Evolutionary conservation across 2,329 filamentous ascomycete genomes (phyloP).

Genomic region (Plenodomus tracheiphilus): DNA sequence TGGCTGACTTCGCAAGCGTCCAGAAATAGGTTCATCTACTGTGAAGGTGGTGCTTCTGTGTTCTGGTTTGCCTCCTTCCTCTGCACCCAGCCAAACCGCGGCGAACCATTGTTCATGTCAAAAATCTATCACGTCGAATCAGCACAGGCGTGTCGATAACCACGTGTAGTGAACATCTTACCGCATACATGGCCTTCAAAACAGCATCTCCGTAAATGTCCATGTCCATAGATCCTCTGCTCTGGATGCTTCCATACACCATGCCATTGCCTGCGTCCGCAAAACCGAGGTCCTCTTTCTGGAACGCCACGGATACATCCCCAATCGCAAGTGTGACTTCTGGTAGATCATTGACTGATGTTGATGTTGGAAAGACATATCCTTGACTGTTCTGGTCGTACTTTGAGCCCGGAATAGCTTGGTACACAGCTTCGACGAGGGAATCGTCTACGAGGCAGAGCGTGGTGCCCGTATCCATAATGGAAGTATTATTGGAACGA

Average conservation of each 20-base stretch:
- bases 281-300: conserved; percentile 33
- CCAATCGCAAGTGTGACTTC: conserved; percentile 25
- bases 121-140: conserved; percentile 14
- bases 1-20: too few species aligned
- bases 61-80: conserved; percentile 25
- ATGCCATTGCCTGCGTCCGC: conserved; percentile 24
- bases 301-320: conserved; percentile 17
- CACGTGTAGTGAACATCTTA: conserved; percentile 10
- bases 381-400: conserved; percentile 55
- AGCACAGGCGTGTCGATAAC: conserved; percentile 1
- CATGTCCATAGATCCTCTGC: conserved; percentile 23
- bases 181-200: conserved; percentile 29
- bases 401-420: conserved; percentile 55
- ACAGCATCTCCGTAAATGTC: conserved; percentile 27
- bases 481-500: conserved; percentile 39
- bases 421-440: conserved; percentile 63
- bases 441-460: conserved; percentile 61
- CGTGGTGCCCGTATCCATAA: conserved; percentile 71
- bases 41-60: conserved; percentile 16
- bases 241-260: conserved; percentile 28
- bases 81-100: conserved; percentile 25
- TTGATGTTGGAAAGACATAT: conserved; percentile 55
- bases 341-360: conserved; percentile 14
- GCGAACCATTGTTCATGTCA: conserved; percentile 24
- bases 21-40: conserved; percentile 4